Base-by-base conservation (phyloP, 169 alveolate genomes). In the Fabrea salina region DNA sequence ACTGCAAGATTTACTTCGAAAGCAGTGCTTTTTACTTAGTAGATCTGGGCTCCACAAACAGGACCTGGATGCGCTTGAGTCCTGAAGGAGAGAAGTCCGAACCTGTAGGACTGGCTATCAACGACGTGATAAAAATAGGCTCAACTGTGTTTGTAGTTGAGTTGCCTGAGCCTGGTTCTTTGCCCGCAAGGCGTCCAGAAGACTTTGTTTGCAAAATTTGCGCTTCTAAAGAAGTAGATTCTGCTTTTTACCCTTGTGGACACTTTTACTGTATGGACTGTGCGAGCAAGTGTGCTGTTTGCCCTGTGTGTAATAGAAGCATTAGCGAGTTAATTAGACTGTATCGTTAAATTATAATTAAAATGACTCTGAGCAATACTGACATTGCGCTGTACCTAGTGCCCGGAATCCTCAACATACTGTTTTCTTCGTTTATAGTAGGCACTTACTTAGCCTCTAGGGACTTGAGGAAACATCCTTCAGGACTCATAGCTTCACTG, bases 1-100 rank as follows among this genome's bases (percentile, higher is more conserved):
- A 86, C 54, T 85, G 87, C 1, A 75, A 80, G 43, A 86, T 86
- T 32, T 39, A 35, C 5, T 33, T 58, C 22, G 78, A 78, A 54
- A 59, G 58, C 40, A 80, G 82, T 59, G 74, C 41, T 1, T 82
- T 76, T 39, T 49, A 41, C 40, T 59, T 86, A 3, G 81, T 50
- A 32, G 91, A 86, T 78, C 87, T 86, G n/a, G 88, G 86, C 0
- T 82, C 89, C 2, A 82, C 88, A 7, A 86, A 86, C 58, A 54
- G 86, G 30, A 82, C 91, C 7, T 86, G 91, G 89, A 79, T 82
- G 4, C 66, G 91, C 51, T 64, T 86, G 0, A 82, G 89, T 37
- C 32, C 86, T 11, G 91, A 86, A 54, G 89, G 91, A n/a, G 91
- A 82, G 27, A 11, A 67, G 56, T 59, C 83, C 54, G 74, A 33